Conservation (phyloP, 495 filamentous ascomycete species). For the Hyaloscypha variabilis region DNA sequence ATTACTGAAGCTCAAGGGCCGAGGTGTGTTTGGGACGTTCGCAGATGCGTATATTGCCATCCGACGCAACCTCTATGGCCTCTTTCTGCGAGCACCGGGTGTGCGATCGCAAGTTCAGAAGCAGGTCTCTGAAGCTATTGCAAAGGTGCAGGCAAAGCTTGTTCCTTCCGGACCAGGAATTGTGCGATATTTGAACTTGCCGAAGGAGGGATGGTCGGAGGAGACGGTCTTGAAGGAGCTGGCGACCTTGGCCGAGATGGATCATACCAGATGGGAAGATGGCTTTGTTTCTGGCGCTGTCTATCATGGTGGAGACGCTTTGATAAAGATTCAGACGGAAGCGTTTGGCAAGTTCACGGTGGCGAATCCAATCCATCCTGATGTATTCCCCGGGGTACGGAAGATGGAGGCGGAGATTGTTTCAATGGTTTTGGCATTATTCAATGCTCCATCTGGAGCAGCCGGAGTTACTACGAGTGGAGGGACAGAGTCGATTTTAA, state of each 20-base stretch:
- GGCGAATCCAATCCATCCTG: slow-evolving; percentile 97
- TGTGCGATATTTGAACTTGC: slow-evolving; percentile 74
- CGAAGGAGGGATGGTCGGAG: slow-evolving; percentile 82
- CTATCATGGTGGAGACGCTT: slow-evolving; percentile 88
- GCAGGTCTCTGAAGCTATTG: slow-evolving; percentile 74
- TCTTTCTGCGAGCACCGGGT: slow-evolving; percentile 84
- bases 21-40: slow-evolving; percentile 80
- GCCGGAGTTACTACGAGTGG: slow-evolving; percentile 91
- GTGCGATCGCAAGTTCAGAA: slow-evolving; percentile 80
- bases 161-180: slow-evolving; percentile 72
- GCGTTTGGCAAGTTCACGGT: slow-evolving; percentile 93
- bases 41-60: slow-evolving; percentile 69
- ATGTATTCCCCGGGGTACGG: slow-evolving; percentile 95
- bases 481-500: slow-evolving; percentile 93
- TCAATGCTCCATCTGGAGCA: slow-evolving; percentile 83
- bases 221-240: slow-evolving; percentile 83
- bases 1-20: slow-evolving; percentile 82
- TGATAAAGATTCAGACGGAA: slow-evolving; percentile 85
- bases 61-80: slow-evolving; percentile 74
- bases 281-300: slow-evolving; percentile 93
- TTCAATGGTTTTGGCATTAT: slow-evolving; percentile 90
- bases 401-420: slow-evolving; percentile 99
- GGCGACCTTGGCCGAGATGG: slow-evolving; percentile 75
- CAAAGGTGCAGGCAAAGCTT: slow-evolving; percentile 80
- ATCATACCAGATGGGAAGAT: slow-evolving; percentile 96